Percentiles rank a stretch among this genome's conserved stretches.
Evolutionary conservation across 768 basidiomycete species (phyloP).

Genomic region (Stropharia rugosoannulata): DNA sequence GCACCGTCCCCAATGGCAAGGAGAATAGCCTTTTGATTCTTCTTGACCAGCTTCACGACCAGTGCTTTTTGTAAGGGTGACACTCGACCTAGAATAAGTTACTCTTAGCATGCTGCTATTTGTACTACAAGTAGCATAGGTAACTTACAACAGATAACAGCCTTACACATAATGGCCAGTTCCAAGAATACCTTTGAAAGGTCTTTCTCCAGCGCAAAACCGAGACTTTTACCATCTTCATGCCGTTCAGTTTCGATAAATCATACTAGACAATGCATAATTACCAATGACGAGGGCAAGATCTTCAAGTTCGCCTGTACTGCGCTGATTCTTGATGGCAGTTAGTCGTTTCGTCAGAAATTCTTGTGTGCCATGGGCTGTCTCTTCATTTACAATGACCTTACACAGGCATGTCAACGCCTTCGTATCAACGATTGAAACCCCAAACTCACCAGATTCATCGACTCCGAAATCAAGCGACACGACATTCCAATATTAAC

Average conservation of each 20-base stretch:
- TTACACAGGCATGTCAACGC: conserved; percentile 27
- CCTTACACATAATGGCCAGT: conserved; percentile 96
- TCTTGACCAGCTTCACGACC: conserved; percentile 98
- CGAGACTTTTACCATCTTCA: conserved; percentile 91
- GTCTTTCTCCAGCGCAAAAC: conserved; percentile 92
- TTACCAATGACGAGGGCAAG: conserved; percentile 91
- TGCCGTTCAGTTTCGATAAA: conserved; percentile 9
- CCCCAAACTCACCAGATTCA: conserved; percentile 79
- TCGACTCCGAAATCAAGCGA: conserved; percentile 94
- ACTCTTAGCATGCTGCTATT: not conserved
- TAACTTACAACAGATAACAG: conserved; percentile 91
- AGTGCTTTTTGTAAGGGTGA: conserved; percentile 97
- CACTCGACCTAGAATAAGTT: conserved; percentile 72
- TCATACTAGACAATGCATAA: conserved; percentile 13
- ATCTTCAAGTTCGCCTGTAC: conserved; percentile 90
- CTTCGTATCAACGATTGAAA: not conserved
- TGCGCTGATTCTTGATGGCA: conserved; percentile 92
- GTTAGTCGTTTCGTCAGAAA: conserved; percentile 86
- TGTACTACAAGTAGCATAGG: not conserved
- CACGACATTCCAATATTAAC: conserved; percentile 99
- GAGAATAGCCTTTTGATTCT: conserved; percentile 90
- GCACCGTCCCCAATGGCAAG: conserved; percentile 98
- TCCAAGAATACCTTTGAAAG: conserved; percentile 89
- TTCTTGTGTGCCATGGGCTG: conserved; percentile 74
- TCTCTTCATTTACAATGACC: conserved; percentile 95